Evolutionary conservation across 176 grass and related monocot genomes (phyloP), one percentile per base, ranked within the genome.

Genomic region (Avena atlantica): DNA sequence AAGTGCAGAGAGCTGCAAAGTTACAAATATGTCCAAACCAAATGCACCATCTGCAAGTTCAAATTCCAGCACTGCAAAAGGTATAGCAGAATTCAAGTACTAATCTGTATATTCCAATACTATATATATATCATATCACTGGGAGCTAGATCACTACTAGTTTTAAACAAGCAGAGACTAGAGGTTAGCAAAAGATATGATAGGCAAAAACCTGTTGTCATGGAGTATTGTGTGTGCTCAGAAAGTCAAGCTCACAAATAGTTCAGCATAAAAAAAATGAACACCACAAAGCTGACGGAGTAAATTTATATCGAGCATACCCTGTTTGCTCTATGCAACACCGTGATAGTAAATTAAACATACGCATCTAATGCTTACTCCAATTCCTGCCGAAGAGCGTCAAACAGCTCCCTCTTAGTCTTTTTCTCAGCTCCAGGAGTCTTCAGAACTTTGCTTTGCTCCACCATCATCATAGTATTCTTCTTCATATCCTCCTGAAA

Each of bases 401-500:
- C 97, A 81, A 99, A 99, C 74, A 99, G 74, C 78, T 93, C 97
- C 78, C 94, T 89, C 84, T 99, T 99, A 12, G 94, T 94, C 49
- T 97, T 92, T 81, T 96, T 99, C 87, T 96, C 97, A 87, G 97
- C 97, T 68, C 97, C 97, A 34, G 91, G 90, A 53, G 97, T 91
- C 56, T 94, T 99, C 51, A 99, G 86, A 67, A 95, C 94, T 78
- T 90, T 97, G 89, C 97, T 99, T 70, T 99, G 94, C 76, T 99
- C 94, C 53, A 99, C 97, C 97, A 99, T 99, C 68, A 94, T 89
- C 87, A 99, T 96, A 27, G 97, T 99, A 76, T 93, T 95, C 69
- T 95, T 99, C 83, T 99, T 99, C 91, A 96, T 95, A 59, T 96
- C 92, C 89, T 99, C 97, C 94, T 99, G 87, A 76, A 91, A 86